Base-by-base conservation (phyloP, 208 protist genomes). In the Crithidia expoeki region DNA sequence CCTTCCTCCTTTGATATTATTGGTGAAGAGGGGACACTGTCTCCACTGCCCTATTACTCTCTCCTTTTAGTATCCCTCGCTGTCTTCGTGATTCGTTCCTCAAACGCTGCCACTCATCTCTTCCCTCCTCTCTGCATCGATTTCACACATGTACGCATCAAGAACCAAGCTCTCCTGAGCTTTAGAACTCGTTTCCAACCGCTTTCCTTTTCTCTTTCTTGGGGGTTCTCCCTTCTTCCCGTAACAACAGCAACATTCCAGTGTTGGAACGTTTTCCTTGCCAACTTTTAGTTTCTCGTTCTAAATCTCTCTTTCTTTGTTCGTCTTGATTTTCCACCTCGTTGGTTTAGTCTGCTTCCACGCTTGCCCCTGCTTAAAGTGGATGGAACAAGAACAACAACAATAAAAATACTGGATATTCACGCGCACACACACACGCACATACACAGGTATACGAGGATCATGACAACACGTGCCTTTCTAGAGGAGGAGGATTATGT, bases 401-500 rank as follows among this genome's bases (percentile, higher is more conserved):
- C 36, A 42, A 42, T 16, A 42, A 42, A 42, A 42, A 16, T 16
- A 42, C 12, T 42, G 12, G 12, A 42, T 6, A 42, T 12, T 16
- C 36, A 12, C 36, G 12, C 36, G 36, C 36, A 42, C 36, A 42
- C 36, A 6, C 36, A 16, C 12, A 42, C 36, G 36, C 12, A 16
- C 12, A 42, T 42, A 16, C 6, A 12, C 12, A 42, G 12, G 36
- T 42, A 42, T 42, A 12, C 12, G 6, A 12, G 11, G 40, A 21
- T 28, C 21, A 68, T 75, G 40, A 25, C 40, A 23, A 68, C 53
- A 46, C 34, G 53, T 42, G 34, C 47, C 25, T 75, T 57, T 40
- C 21, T 68, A 0, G 21, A 23, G 10, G 70, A 75, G 28, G 69
- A 74, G 32, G 70, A 75, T 23, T 30, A 27, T 44, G 70, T 69